These are phyloP conservation scores for Eimeria acervulina DNA, from an alignment of 169 alveolate genomes.

Conservation along the genomic window DNA sequence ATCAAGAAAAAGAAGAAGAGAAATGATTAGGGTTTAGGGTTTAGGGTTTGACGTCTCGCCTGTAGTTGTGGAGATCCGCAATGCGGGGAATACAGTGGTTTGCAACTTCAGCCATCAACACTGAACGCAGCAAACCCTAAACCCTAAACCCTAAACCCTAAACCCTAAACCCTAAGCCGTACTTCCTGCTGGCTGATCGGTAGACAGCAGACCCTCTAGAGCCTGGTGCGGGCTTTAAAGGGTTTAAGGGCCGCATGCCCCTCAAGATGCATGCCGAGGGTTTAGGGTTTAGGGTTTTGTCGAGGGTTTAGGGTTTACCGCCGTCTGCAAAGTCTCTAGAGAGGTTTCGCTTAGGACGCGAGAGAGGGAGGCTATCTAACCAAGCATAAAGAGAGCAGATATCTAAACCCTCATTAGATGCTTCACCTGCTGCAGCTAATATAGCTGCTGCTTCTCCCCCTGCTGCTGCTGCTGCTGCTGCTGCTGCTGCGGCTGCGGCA, in stretches of 20 bases:
- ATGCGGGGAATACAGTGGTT: slow-evolving; percentile 90
- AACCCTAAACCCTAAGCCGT: slow-evolving; percentile 27
- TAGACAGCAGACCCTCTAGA: neutral
- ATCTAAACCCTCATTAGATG: slow-evolving; percentile 86
- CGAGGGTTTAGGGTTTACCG: slow-evolving; percentile 55
- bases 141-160: slow-evolving; percentile 69
- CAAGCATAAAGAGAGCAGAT: slow-evolving; percentile 91
- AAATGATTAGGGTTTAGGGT: neutral
- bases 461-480: slow-evolving; percentile 30
- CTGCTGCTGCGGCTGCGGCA: neutral
- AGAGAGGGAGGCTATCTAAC: slow-evolving; percentile 94
- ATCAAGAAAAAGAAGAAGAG: neutral
- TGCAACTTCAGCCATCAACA: slow-evolving; percentile 93
- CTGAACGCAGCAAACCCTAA: slow-evolving; percentile 77
- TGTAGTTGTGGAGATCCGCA: slow-evolving; percentile 93
- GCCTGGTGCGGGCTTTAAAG: neutral
- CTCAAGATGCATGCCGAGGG: neutral
- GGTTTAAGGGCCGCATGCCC: neutral
- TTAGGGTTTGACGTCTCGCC: slow-evolving; percentile 69
- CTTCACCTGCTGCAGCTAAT: slow-evolving; percentile 22
- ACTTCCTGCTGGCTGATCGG: neutral
- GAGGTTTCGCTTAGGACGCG: slow-evolving; percentile 92
- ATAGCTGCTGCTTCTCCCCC: slow-evolving; percentile 40
- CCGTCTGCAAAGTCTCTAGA: slow-evolving; percentile 95
- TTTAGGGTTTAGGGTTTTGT: slow-evolving; percentile 14